These are phyloP conservation scores for Beauveria scarabaeidicola DNA, from an alignment of 2,329 filamentous ascomycete genomes.

Conservation along the genomic window DNA sequence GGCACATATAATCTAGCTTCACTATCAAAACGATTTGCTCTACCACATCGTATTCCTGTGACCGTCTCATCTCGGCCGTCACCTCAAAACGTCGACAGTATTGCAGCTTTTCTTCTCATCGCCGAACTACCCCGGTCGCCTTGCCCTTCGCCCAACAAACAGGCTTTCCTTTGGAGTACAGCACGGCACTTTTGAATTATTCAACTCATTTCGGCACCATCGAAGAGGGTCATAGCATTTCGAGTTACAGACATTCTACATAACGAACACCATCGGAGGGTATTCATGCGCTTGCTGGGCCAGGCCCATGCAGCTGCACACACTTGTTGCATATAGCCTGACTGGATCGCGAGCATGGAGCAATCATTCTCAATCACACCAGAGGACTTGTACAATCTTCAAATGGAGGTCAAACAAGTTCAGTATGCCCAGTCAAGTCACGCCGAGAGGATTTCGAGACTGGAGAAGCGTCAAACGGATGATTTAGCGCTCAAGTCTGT, in stretches of 20 bases:
- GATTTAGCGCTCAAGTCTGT: slow-evolving; percentile 70
- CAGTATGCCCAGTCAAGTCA: slow-evolving; percentile 55
- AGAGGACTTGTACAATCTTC: slow-evolving; percentile 59
- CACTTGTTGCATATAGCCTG: neutral
- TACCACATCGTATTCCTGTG: neutral
- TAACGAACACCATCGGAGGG: neutral
- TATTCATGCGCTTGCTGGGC: slow-evolving; percentile 4
- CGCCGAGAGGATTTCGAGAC: slow-evolving; percentile 50
- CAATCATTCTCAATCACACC: slow-evolving; percentile 49
- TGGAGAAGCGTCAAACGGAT: slow-evolving; percentile 60
- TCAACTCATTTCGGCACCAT: neutral
- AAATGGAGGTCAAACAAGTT: slow-evolving; percentile 63
- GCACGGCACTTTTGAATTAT: neutral
- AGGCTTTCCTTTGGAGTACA: neutral
- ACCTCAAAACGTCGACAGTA: neutral
- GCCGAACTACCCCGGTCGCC: neutral
- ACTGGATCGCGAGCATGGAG: slow-evolving; percentile 47
- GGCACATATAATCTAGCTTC: neutral
- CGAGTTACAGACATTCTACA: neutral
- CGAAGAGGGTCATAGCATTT: neutral
- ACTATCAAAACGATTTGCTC: neutral
- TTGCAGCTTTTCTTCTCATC: neutral
- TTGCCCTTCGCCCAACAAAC: neutral
- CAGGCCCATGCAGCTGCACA: slow-evolving; percentile 6
- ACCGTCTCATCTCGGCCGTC: neutral